A percentile compares a stretch with the other conserved stretches of the same genome.
Conservation (phyloP, 1,284 basidiomycete genomes). For the Microbotryum scabiosae region DNA sequence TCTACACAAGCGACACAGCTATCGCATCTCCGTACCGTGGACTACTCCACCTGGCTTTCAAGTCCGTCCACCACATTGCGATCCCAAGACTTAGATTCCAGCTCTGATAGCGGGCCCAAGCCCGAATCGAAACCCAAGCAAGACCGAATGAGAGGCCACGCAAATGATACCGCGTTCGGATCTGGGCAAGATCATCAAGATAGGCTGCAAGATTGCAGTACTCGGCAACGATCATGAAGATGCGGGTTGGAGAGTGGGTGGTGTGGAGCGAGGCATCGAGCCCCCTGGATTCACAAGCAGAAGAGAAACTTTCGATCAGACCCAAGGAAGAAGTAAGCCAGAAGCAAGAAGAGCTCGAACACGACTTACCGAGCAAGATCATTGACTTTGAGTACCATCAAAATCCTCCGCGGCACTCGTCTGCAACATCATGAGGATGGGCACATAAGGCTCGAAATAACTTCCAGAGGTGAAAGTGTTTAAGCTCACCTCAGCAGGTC, state of each 20-base stretch:
- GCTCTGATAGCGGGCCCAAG: constrained; percentile 27
- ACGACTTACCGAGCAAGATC: constrained; percentile 36
- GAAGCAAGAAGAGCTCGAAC: constrained; percentile 42
- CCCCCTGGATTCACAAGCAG: constrained; percentile 45
- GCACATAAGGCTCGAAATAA: constrained; percentile 32
- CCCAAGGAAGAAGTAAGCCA: constrained; percentile 56
- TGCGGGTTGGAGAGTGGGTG: constrained; percentile 53
- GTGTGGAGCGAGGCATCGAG: constrained; percentile 49
- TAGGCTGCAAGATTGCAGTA: constrained; percentile 81
- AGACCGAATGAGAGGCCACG: constrained; percentile 9
- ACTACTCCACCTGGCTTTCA: constrained; percentile 3
- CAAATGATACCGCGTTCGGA: constrained; percentile 45
- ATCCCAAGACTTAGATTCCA: constrained; percentile 24
- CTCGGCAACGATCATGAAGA: constrained; percentile 85
- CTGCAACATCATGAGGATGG: neutral
- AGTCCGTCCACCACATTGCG: constrained; percentile 13
- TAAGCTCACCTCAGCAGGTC: constrained; percentile 75
- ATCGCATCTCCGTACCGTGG: too few species aligned
- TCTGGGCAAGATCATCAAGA: constrained; percentile 57
- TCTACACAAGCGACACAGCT: too few species aligned
- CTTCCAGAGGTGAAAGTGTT: constrained; percentile 43
- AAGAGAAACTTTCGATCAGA: neutral
- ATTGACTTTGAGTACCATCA: constrained; percentile 68
- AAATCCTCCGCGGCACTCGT: constrained; percentile 43
- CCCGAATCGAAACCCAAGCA: constrained; percentile 5